Base-by-base conservation (phyloP, 192 early-diverging fungal genomes). In the Backusella psychrophila region DNA sequence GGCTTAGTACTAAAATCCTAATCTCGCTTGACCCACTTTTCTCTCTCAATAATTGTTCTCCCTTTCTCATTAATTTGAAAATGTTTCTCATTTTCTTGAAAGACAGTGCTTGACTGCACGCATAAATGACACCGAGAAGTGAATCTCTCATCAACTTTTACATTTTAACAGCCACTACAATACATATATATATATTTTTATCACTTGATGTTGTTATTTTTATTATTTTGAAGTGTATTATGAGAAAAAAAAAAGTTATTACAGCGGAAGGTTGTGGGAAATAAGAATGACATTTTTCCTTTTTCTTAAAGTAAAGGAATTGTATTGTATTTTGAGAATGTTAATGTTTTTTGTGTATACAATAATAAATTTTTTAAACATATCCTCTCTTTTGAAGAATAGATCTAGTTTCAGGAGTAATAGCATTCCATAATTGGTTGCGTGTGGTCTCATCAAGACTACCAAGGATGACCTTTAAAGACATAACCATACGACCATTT, bases 371-470 rank as follows among this genome's bases (percentile, higher is more conserved):
- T 75, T 33, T 79, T 33, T 79, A 79, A 14, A 79, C 73, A 41
- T 79, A 79, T 21, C 78, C 78, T 31, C 70, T 79, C 53, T 79
- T 68, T 53, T 79, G 78, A 11, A 79, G 35, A 70, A 79, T 73
- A 68, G 26, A 12, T 70, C 71, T 68, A n/a, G 72, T 90, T 69
- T 90, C 86, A 9, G 84, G 85, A 38, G 78, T 73, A 36, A 90
- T 88, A 41, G 84, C 83, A 75, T 85, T 88, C 89, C 89, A 90
- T 72, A 90, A 81, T 72, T 84, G 82, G 11, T 80, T 82, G 26
- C 85, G 85, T 23, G 76, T 80, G 65, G 80, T 78, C 9, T 85
- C 84, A 63, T 86, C 81, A 72, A 90, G 63, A 15, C 78, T 73
- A 65, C 72, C 73, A 9, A 90, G 66, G 21, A 88, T 86, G 1